Evolutionary conservation across 177 flowering plant species (phyloP).

Genomic region (Vitis hybrid): DNA sequence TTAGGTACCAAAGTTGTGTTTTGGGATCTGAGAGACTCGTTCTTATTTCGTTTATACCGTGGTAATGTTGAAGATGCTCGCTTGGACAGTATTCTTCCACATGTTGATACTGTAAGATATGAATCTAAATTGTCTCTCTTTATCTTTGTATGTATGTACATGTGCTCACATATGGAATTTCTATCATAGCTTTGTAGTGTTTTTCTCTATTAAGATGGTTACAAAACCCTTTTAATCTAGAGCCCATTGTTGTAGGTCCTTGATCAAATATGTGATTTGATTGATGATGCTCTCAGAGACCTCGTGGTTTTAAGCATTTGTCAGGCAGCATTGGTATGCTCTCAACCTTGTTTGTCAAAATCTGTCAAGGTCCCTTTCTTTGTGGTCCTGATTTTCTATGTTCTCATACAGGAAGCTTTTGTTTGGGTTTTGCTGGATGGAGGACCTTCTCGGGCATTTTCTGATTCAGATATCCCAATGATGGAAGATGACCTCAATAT

Average conservation of each 20-base stretch:
- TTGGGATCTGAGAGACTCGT: slow-evolving; percentile 74
- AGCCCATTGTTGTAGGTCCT: slow-evolving; percentile 49
- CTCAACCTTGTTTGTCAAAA: slow-evolving; percentile 10
- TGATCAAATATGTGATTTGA: slow-evolving; percentile 52
- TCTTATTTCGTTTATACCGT: slow-evolving; percentile 58
- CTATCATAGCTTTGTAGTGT: too few relatives aligned
- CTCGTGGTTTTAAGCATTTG: slow-evolving; percentile 64
- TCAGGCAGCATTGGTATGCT: slow-evolving; percentile 61
- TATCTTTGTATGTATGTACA: neutral
- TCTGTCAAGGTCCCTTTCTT: neutral
- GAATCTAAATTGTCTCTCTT: neutral
- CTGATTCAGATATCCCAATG: slow-evolving; percentile 53
- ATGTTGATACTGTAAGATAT: slow-evolving; percentile 69
- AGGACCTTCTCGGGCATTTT: slow-evolving; percentile 86
- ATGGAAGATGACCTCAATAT: slow-evolving; percentile 72
- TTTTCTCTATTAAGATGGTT: too few relatives aligned
- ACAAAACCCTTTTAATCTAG: neutral
- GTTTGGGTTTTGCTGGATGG: slow-evolving; percentile 81
- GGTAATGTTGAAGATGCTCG: slow-evolving; percentile 69
- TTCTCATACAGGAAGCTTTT: slow-evolving; percentile 56
- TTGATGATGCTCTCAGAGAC: slow-evolving; percentile 64
- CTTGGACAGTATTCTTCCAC: slow-evolving; percentile 59
- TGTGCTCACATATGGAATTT: neutral
- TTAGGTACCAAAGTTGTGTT: slow-evolving; percentile 71
- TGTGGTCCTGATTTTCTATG: slow-evolving; percentile 6